These are phyloP conservation scores for Fragosphaeria purpurea DNA, from an alignment of 2,329 filamentous ascomycete species.

Conservation along the genomic window DNA sequence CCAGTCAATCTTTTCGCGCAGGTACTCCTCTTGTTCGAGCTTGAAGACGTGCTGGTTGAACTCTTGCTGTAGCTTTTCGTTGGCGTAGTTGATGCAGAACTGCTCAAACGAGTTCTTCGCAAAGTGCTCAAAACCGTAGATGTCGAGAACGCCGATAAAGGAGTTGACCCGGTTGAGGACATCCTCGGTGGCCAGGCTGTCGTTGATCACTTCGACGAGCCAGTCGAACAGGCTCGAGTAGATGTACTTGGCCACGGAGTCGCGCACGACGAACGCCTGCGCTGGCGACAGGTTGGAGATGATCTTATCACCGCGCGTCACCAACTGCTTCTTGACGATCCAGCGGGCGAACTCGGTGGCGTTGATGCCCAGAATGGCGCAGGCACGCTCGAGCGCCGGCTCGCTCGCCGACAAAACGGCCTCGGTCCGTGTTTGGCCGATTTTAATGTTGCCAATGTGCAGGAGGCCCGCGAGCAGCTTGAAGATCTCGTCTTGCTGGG, in stretches of 20 bases:
- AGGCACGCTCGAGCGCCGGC: slow-evolving; percentile 71
- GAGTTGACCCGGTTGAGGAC: slow-evolving; percentile 72
- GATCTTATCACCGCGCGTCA: slow-evolving; percentile 95
- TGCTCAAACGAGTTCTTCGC: slow-evolving; percentile 99
- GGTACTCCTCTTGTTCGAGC: slow-evolving; percentile 95
- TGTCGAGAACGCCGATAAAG: slow-evolving; percentile 98
- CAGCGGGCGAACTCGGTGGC: slow-evolving; percentile 83
- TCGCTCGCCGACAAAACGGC: slow-evolving; percentile 74
- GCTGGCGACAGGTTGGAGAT: slow-evolving; percentile 89
- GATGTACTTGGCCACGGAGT: slow-evolving; percentile 97
- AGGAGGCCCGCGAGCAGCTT: slow-evolving; percentile 80
- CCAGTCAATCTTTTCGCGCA: slow-evolving; percentile 95
- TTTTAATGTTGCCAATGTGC: slow-evolving; percentile 94
- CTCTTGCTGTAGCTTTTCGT: slow-evolving; percentile 97
- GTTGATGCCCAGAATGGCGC: slow-evolving; percentile 78
- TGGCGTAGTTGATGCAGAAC: slow-evolving; percentile 99
- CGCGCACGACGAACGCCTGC: slow-evolving; percentile 86
- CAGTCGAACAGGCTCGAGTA: slow-evolving; percentile 98
- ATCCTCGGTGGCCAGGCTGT: slow-evolving; percentile 77
- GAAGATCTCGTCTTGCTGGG: slow-evolving; percentile 78
- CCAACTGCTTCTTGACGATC: slow-evolving; percentile 97
- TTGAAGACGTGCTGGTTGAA: slow-evolving; percentile 99
- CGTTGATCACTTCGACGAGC: slow-evolving; percentile 96
- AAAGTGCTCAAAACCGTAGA: slow-evolving; percentile 98
- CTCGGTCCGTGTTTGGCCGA: slow-evolving; percentile 79